Base-by-base conservation (phyloP, 2,329 filamentous ascomycete species). In the Byssochlamys sp. region DNA sequence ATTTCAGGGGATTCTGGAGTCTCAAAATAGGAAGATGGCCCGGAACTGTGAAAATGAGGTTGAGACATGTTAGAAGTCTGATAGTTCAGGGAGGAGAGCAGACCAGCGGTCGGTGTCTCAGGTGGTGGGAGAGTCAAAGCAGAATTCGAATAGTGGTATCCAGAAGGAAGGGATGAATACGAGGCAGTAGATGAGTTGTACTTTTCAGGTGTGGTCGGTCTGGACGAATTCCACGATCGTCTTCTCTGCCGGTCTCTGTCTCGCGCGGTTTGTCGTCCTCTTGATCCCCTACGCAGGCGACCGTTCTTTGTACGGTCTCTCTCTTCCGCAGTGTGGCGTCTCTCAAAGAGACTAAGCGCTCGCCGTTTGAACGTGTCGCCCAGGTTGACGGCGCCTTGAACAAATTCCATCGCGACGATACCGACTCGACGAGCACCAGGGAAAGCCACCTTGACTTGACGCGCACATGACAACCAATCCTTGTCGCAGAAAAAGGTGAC, bases 321-420 rank as follows among this genome's bases (percentile, higher is more conserved):
- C 14, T 45, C 39, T 45, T 45, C 29, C 51, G 19, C n/a, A 52
- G 29, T 52, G 7, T 29, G 53, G 14, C 53, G 57, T 11, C 33
- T 45, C 31, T 52, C 28, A 50, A 59, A 55, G 11, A 61, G n/a
- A 25, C 39, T 54, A 26, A 58, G 25, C 4, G 56, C 57, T 12
- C 56, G 59, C 28, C 59, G 58, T 26, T 56, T 59, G 10, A 59
- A 31, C 10, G 52, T 55, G 12, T 52, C 59, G 29, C 58, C 59
- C 33, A 56, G 27, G 55, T 61, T 19, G 9, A 62, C 45, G 53
- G 61, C 53, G 54, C 57, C 35, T 58, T 56, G 50, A 57, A 66
- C 53, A 54, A 63, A 59, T 45, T 45, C 39, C 39, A 45, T 45
- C 3, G n/a, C 39, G 5, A n/a, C n/a, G 6, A 10, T 45, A 7